Conservation (phyloP, 352 stramenopile species). For the Phytopythium aichiense region DNA sequence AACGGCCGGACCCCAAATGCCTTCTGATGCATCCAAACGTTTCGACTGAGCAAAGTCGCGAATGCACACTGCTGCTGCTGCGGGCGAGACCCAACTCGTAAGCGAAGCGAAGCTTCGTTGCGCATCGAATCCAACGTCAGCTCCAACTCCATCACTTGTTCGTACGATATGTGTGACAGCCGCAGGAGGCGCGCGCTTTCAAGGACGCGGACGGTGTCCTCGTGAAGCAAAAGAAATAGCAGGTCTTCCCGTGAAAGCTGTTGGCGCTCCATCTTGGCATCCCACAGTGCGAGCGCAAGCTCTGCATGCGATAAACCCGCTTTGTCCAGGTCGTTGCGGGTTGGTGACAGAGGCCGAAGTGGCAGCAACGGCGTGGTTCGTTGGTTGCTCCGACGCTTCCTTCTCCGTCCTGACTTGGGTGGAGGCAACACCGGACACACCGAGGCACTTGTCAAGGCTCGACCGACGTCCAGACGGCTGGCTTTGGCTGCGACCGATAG, state of each 20-base stretch:
- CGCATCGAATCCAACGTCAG: slow-evolving; percentile 30
- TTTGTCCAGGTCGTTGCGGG: neutral
- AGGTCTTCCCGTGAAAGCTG: slow-evolving; percentile 33
- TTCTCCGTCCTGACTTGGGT: neutral
- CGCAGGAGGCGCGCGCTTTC: slow-evolving; percentile 43
- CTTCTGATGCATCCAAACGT: slow-evolving; percentile 14
- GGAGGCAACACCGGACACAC: neutral
- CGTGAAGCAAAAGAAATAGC: slow-evolving; percentile 40
- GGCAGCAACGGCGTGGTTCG: neutral
- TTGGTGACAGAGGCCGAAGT: neutral
- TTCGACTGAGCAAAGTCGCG: slow-evolving; percentile 12
- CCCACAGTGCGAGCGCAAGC: slow-evolving; percentile 37
- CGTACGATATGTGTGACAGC: slow-evolving; percentile 22
- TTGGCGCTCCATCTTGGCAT: slow-evolving; percentile 45
- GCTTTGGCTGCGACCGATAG: neutral
- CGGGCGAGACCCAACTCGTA: neutral
- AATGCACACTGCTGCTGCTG: neutral
- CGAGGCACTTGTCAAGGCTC: neutral
- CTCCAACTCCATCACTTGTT: slow-evolving; percentile 60
- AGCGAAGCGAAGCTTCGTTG: neutral
- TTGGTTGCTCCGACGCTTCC: neutral
- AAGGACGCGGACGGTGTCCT: slow-evolving; percentile 30
- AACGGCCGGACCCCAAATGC: slow-evolving; percentile 9
- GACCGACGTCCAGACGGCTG: neutral
- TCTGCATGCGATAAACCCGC: slow-evolving; percentile 3